Evolutionary conservation across 345 rosid genomes (phyloP).

Genomic region (Erucastrum elatum): DNA sequence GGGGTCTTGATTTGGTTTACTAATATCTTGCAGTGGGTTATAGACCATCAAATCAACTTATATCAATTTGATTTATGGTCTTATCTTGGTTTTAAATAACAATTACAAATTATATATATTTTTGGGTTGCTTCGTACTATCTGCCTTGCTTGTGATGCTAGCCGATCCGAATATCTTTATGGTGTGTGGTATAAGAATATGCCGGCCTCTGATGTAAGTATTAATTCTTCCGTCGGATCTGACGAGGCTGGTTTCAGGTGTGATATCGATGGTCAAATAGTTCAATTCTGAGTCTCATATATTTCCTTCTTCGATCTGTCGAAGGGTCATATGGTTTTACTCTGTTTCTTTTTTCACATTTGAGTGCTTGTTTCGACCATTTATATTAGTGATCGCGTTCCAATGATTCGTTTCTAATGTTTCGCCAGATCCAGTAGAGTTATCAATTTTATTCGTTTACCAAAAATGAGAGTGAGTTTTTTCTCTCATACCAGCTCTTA

Average conservation of each 20-base stretch:
- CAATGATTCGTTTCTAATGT: not conserved
- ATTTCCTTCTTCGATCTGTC: too few relatives aligned
- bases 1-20: not conserved
- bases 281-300: not conserved
- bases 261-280: not conserved
- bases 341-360: not conserved
- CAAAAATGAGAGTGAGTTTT: not conserved
- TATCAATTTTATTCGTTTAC: not conserved
- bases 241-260: not conserved
- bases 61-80: not conserved
- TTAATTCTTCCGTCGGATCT: too few relatives aligned
- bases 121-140: not conserved
- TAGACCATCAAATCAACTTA: not conserved
- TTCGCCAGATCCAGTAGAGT: not conserved
- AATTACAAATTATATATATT: not conserved
- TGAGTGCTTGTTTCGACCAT: not conserved
- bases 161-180: not conserved
- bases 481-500: not conserved
- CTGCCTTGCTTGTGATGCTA: not conserved
- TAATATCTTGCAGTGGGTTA: not conserved
- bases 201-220: not conserved
- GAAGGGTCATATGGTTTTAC: not conserved
- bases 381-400: not conserved
- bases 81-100: not conserved
- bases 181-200: not conserved